Conservation (phyloP, 192 early-diverging fungal species). For the Coemansia sp. region DNA sequence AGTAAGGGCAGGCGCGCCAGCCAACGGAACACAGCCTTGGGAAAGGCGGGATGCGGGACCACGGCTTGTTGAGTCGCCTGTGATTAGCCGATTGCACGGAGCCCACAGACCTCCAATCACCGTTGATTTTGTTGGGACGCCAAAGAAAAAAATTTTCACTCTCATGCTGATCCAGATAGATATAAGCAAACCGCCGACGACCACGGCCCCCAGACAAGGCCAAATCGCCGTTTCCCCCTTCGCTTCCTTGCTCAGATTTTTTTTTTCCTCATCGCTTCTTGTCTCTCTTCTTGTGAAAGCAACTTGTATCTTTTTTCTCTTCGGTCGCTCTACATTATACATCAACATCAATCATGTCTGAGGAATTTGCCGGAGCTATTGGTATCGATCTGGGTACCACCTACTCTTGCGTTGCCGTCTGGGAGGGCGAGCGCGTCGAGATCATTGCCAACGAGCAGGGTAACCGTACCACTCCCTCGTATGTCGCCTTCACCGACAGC, state of each 20-base stretch:
- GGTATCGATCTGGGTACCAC: slow-evolving; percentile 99
- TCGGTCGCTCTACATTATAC: neutral
- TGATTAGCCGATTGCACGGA: slow-evolving; percentile 2
- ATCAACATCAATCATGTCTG: slow-evolving; percentile 35
- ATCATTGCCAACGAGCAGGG: slow-evolving; percentile 89
- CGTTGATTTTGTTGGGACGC: slow-evolving; percentile 22
- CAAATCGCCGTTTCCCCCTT: neutral
- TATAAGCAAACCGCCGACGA: neutral
- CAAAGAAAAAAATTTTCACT: slow-evolving; percentile 29
- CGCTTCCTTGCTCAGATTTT: neutral
- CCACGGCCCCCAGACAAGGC: slow-evolving; percentile 2
- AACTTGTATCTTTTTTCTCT: slow-evolving; percentile 6
- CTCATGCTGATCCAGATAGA: slow-evolving; percentile 9
- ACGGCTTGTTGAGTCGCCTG: neutral
- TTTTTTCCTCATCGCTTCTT: neutral
- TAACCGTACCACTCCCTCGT: slow-evolving; percentile 88
- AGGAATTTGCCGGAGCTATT: slow-evolving; percentile 67
- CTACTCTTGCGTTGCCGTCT: slow-evolving; percentile 90
- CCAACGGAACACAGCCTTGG: neutral
- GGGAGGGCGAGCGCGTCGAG: slow-evolving; percentile 64
- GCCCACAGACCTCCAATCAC: neutral
- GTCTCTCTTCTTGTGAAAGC: neutral
- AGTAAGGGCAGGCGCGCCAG: neutral
- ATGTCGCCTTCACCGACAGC: slow-evolving; percentile 78
- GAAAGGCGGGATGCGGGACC: neutral